Percentiles rank a stretch among this genome's conserved stretches.
These are phyloP conservation scores for Laetiporus sulphureus DNA, from an alignment of 1,284 basidiomycete genomes.

Conservation along the genomic window DNA sequence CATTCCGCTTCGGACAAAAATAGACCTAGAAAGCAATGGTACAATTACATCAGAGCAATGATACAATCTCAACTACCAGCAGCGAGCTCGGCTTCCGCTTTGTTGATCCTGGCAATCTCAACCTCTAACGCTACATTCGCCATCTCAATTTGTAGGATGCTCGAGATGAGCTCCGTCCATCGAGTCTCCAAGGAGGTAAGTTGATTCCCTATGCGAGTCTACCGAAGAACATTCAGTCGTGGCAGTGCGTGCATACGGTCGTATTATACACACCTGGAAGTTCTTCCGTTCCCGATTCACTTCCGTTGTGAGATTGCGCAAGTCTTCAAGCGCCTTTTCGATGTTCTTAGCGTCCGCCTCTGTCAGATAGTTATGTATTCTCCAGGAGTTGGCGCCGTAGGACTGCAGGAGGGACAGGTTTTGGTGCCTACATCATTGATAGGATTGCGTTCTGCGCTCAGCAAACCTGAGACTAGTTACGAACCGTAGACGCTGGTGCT, in stretches of 20 bases:
- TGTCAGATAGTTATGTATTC: slow-evolving; percentile 83
- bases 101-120: slow-evolving; percentile 57
- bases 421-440: slow-evolving; percentile 50
- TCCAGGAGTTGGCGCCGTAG: slow-evolving; percentile 89
- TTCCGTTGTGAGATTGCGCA: slow-evolving; percentile 72
- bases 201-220: slow-evolving; percentile 74
- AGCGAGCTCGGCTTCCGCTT: slow-evolving; percentile 49
- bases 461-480: slow-evolving; percentile 15
- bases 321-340: slow-evolving; percentile 64
- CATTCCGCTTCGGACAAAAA: background rate
- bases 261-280: slow-evolving; percentile 49
- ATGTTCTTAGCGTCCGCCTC: slow-evolving; percentile 73
- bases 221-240: slow-evolving; percentile 3
- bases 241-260: background rate
- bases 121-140: slow-evolving; percentile 81
- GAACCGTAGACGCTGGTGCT: slow-evolving; percentile 84
- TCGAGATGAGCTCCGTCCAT: slow-evolving; percentile 88
- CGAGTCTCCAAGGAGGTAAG: slow-evolving; percentile 74
- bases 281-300: slow-evolving; percentile 87
- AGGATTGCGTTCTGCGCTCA: background rate
- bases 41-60: background rate
- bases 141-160: slow-evolving; percentile 85
- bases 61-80: slow-evolving; percentile 30
- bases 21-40: background rate
- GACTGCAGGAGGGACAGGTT: slow-evolving; percentile 83